These are phyloP conservation scores for Sphagnum contortum DNA, from an alignment of 225 moss, liverwort and hornwort species.

Conservation along the genomic window DNA sequence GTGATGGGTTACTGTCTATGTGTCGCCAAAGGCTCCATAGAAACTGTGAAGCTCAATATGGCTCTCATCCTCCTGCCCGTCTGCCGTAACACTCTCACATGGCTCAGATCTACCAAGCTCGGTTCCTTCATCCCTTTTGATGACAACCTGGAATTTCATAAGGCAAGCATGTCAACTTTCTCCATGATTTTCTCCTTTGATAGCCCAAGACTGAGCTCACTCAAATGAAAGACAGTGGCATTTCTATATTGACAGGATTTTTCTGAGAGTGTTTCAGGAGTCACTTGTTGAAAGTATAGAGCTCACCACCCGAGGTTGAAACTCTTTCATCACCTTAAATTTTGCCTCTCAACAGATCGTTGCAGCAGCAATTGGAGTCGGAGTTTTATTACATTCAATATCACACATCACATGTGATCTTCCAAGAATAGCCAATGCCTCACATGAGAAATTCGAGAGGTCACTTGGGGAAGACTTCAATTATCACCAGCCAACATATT, in stretches of 20 bases:
- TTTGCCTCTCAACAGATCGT: constrained; percentile 41
- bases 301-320: too few species aligned
- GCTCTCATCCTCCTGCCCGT: constrained; percentile 92
- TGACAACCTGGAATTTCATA: constrained; percentile 96
- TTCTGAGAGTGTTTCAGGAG: too few species aligned
- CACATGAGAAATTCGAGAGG: constrained; percentile 21
- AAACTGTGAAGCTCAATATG: constrained; percentile 89
- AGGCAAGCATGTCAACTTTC: constrained; percentile 24
- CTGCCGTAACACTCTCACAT: constrained; percentile 83
- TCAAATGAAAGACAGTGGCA: too few species aligned
- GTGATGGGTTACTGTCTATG: constrained; percentile 73
- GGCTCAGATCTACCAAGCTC: constrained; percentile 67
- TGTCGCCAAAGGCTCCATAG: constrained; percentile 81
- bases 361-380: constrained; percentile 51
- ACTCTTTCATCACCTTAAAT: too few species aligned
- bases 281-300: background rate
- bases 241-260: too few species aligned
- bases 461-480: constrained; percentile 46
- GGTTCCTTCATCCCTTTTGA: constrained; percentile 71
- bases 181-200: too few species aligned
- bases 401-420: constrained; percentile 76
- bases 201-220: too few species aligned
- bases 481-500: constrained; percentile 38
- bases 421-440: constrained; percentile 37
- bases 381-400: constrained; percentile 30